Percentiles rank a stretch among this genome's conserved stretches.
Conservation (phyloP, 163 green algal genomes). For the Scenedesmus sp. region DNA sequence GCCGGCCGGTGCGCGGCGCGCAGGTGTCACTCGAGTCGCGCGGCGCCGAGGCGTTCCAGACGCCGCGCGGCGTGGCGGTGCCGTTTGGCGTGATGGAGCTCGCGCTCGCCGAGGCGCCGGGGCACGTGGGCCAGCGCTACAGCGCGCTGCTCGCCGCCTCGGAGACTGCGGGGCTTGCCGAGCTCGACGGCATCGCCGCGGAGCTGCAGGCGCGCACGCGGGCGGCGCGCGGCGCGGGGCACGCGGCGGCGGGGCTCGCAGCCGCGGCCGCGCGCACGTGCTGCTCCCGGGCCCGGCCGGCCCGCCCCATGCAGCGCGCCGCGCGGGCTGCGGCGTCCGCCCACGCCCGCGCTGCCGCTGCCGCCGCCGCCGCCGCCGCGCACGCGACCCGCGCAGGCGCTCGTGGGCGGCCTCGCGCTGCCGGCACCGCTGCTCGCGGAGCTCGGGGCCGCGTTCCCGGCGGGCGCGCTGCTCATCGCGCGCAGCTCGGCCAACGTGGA, state of each 20-base stretch:
- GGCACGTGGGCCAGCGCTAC: constrained; percentile 33
- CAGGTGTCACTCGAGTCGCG: constrained; percentile 36
- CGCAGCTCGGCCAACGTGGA: constrained; percentile 90
- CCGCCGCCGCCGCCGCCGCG: no score
- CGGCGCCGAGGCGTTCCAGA: constrained; percentile 52
- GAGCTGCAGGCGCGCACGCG: constrained; percentile 21
- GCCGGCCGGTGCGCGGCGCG: background rate
- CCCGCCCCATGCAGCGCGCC: background rate
- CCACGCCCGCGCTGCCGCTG: no score
- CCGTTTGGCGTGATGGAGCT: constrained; percentile 92
- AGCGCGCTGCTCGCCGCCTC: constrained; percentile 22
- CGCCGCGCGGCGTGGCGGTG: constrained; percentile 71
- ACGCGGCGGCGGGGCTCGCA: no score
- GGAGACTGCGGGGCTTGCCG: constrained; percentile 26
- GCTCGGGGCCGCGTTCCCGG: no score
- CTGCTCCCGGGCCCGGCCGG: background rate
- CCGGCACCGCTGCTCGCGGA: background rate
- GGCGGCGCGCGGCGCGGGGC: no score
- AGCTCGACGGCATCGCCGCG: constrained; percentile 49
- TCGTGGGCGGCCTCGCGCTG: background rate
- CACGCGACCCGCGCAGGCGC: background rate
- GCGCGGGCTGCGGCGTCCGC: background rate
- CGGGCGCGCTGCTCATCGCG: background rate
- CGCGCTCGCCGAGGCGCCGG: constrained; percentile 58
- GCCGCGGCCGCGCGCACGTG: no score